Conservation (phyloP, 2,329 filamentous ascomycete genomes). For the Ceratocystis harringtonii region DNA sequence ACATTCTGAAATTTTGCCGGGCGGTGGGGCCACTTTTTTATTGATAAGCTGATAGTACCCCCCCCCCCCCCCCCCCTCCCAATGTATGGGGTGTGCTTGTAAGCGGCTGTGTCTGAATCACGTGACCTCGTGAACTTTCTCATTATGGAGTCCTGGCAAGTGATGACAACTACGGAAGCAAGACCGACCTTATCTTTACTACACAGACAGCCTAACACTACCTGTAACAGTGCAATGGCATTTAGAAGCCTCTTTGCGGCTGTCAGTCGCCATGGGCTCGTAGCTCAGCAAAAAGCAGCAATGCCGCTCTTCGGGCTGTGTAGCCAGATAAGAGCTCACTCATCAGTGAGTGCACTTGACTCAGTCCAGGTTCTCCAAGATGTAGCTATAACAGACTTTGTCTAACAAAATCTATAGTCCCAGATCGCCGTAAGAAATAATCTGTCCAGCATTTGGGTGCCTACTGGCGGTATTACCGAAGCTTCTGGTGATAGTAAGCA, state of each 20-base stretch:
- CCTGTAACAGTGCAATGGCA: not conserved
- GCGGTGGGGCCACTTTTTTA: conserved; percentile 13
- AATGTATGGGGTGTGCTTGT: not conserved
- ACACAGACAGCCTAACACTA: not conserved
- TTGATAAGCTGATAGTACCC: conserved; percentile 15
- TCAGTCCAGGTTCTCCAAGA: not conserved
- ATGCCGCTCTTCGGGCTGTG: not conserved
- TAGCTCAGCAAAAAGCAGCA: not conserved
- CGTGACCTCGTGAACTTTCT: conserved; percentile 8
- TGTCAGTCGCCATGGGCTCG: not conserved
- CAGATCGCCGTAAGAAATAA: conserved; percentile 14
- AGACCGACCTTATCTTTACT: not conserved
- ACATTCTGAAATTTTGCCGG: conserved; percentile 16
- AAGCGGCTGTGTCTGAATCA: not conserved
- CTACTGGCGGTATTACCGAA: conserved; percentile 52
- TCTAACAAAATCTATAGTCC: conserved; percentile 11
- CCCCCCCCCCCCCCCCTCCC: not conserved
- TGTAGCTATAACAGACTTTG: not conserved
- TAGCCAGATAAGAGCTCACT: conserved; percentile 12
- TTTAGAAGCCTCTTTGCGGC: not conserved
- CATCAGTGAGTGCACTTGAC: conserved; percentile 8
- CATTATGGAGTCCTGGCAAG: not conserved
- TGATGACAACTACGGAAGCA: not conserved
- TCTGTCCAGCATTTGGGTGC: conserved; percentile 65
- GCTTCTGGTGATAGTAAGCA: conserved; percentile 38